These are phyloP conservation scores for Termitomyces sp. DNA, from an alignment of 768 basidiomycete genomes.

Conservation along the genomic window DNA sequence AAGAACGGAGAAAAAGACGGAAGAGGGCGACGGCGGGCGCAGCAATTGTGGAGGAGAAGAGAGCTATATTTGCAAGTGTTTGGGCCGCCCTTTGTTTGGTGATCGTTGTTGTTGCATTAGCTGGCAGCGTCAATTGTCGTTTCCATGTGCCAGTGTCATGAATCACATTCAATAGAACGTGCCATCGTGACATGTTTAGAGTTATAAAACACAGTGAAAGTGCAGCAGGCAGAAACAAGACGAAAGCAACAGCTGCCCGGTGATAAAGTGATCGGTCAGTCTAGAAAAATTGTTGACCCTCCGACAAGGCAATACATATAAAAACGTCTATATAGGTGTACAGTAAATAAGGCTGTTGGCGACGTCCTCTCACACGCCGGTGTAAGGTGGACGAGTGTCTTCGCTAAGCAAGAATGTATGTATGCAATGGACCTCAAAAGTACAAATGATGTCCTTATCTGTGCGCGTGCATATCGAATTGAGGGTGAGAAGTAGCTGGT, in stretches of 20 bases:
- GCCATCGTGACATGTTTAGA: neutral
- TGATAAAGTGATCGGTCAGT: neutral
- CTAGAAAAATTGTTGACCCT: neutral
- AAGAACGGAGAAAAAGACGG: constrained; percentile 11
- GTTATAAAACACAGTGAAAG: neutral
- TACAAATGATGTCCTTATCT: constrained; percentile 15
- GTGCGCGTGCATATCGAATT: constrained; percentile 13
- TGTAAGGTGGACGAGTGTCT: neutral
- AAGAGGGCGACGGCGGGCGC: constrained; percentile 10
- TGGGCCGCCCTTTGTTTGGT: constrained; percentile 10
- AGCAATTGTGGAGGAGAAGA: constrained; percentile 8
- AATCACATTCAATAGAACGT: neutral
- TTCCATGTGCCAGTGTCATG: neutral
- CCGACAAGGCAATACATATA: neutral
- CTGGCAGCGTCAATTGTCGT: neutral
- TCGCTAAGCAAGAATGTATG: neutral
- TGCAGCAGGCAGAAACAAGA: neutral
- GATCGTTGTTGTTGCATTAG: no score
- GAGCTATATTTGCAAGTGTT: constrained; percentile 15
- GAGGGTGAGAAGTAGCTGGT: constrained; percentile 5
- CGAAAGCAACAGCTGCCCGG: neutral
- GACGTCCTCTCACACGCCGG: neutral
- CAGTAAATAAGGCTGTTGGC: neutral
- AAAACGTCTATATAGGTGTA: constrained; percentile 6
- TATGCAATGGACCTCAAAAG: neutral